Evolutionary conservation across 306 rosid species (phyloP).

Genomic region (Rosa persica): DNA sequence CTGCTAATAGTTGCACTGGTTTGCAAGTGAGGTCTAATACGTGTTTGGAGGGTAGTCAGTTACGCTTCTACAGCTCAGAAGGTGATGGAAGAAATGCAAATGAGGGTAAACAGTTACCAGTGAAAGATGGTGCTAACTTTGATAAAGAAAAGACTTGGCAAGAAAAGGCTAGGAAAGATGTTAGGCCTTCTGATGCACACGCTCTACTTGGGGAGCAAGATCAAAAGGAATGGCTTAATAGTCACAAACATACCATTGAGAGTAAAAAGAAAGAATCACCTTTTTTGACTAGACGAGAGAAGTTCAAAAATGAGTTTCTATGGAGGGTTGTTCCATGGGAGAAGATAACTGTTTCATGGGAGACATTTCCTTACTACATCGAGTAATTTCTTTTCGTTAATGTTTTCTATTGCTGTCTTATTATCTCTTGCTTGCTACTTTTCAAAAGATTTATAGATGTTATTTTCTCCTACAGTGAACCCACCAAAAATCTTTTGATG

Average conservation of each 20-base stretch:
- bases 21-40: conserved; percentile 31
- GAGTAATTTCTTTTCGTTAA: conserved; percentile 48
- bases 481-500: conserved; percentile 69
- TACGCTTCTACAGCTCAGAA: conserved; percentile 67
- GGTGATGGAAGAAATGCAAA: conserved; percentile 88
- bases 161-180: conserved; percentile 48
- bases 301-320: conserved; percentile 74
- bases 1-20: conserved; percentile 35
- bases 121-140: conserved; percentile 48
- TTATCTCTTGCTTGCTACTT: neutral
- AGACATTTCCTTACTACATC: conserved; percentile 81
- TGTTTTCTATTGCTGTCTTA: conserved; percentile 18
- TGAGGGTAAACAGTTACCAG: conserved; percentile 62
- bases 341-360: conserved; percentile 87
- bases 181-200: conserved; percentile 50
- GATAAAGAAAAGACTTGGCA: conserved; percentile 44
- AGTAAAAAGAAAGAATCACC: conserved; percentile 71
- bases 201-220: conserved; percentile 80
- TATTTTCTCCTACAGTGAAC: conserved; percentile 48
- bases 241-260: conserved; percentile 68
- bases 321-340: conserved; percentile 95
- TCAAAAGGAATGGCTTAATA: conserved; percentile 85
- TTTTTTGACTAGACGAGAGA: conserved; percentile 68
- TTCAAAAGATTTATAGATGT: neutral
- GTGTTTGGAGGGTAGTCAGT: conserved; percentile 42